Evolutionary conservation across 1,284 basidiomycete genomes (phyloP).

Genomic region (Leucoagaricus sp.): DNA sequence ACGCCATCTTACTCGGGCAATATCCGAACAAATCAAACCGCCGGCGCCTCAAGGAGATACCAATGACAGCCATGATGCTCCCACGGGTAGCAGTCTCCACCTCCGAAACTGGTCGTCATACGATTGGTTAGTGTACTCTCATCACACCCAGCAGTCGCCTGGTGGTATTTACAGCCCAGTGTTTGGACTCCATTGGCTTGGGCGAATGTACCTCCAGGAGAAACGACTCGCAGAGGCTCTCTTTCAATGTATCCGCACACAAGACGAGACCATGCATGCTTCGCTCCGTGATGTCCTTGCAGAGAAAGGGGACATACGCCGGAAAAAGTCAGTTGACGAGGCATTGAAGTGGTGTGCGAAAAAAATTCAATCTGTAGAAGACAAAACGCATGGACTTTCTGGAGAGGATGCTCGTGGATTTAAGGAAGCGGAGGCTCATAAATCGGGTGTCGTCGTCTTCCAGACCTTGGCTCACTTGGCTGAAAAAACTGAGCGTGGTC

Average conservation of each 20-base stretch:
- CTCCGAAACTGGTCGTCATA: not conserved
- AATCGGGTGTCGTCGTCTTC: not conserved
- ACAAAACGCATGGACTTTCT: no score
- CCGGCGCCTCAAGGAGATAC: no score
- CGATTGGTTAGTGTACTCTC: not conserved
- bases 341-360: not conserved
- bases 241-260: not conserved
- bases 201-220: not conserved
- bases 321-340: not conserved
- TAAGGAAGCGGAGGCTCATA: no score
- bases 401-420: no score
- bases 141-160: not conserved
- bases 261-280: not conserved
- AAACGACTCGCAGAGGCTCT: not conserved
- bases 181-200: not conserved
- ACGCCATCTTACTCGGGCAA: no score
- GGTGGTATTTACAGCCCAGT: not conserved
- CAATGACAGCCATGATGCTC: no score
- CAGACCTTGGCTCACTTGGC: not conserved
- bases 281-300: not conserved
- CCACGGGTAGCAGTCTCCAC: no score
- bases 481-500: not conserved
- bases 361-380: not conserved
- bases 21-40: not conserved
- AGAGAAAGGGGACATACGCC: not conserved